Evolutionary conservation across 2,329 filamentous ascomycete species (phyloP), one percentile per base, ranked within the genome.

Genomic region (Fusarium neocosmosporiellum): DNA sequence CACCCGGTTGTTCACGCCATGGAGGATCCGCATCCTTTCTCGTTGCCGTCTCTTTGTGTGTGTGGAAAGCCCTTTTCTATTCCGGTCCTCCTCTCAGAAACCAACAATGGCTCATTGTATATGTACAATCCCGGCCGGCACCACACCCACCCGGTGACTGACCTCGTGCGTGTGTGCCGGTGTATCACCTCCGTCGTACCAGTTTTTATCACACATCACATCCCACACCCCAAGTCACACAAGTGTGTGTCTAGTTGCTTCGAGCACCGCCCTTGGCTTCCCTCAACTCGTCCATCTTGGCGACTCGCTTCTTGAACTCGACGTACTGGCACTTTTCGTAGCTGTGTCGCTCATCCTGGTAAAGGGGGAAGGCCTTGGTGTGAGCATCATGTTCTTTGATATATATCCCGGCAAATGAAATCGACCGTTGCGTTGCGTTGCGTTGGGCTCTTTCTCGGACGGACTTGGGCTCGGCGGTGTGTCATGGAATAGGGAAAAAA

Each of bases 301-400:
- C 94, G 74, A 99, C 96, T 67, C 96, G 92, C 89, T 96, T 94
- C 91, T 98, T 98, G 89, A 99, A 99, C 83, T 98, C 96, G 74
- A 93, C 93, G 85, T 99, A 99, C 81, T 99, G 96, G 90, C 96
- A 99, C 84, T 98, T 98, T 83, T 99, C 96, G 88, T 99, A 99
- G 80, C 92, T 93, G 86, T 99, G 96, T 87, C 96, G 89, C 88
- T 99, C 96, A 83, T 95, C 91, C 96, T 98, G 81, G 67, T 66
- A 39, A 46, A 33, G 48, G 48, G 22, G 48, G 18, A 50, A 65
- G 62, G 63, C 64, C 61, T 72, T 39, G 57, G 66, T 65, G 76
- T 78, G 71, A 78, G 76, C 73, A 68, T 57, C 39, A 54, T 66
- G 53, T 68, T 48, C 59, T 41, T 46, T 58, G 48, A 43, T 55